phyloP scores from a whole-genome alignment of 2,329 filamentous ascomycete species.

The Colletotrichum melonis region DNA sequence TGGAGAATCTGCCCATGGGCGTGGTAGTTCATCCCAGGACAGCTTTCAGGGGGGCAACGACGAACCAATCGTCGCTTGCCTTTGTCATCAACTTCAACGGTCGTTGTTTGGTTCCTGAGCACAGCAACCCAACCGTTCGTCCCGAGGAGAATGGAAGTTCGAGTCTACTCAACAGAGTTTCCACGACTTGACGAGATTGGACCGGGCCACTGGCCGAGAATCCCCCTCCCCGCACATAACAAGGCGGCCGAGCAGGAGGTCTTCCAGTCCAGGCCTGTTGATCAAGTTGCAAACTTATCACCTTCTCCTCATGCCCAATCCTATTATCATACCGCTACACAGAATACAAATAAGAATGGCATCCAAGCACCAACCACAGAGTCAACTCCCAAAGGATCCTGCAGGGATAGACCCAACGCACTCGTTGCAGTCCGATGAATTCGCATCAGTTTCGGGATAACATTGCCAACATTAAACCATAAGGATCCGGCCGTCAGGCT shows the following conservation, averaged over 20 bases:
- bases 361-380: background rate
- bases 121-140: background rate
- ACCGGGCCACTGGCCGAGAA: too few species aligned
- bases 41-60: background rate
- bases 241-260: background rate
- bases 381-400: background rate
- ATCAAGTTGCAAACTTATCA: background rate
- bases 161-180: background rate
- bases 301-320: background rate
- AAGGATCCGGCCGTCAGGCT: background rate
- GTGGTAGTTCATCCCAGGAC: slow-evolving; percentile 25
- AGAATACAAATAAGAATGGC: background rate
- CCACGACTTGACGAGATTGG: too few species aligned
- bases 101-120: background rate
- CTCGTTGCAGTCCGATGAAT: background rate
- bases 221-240: background rate
- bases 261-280: background rate
- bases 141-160: background rate
- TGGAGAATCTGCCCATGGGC: slow-evolving; percentile 9
- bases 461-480: background rate
- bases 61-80: slow-evolving; percentile 1
- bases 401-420: slow-evolving; percentile 15
- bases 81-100: slow-evolving; percentile 3
- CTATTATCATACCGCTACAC: background rate
- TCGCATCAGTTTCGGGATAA: slow-evolving; percentile 1